Percentiles rank a stretch among this genome's conserved stretches.
These are phyloP conservation scores for Barnettozyma hawaiiensis DNA, from an alignment of 1,139 yeast species.

Conservation along the genomic window DNA sequence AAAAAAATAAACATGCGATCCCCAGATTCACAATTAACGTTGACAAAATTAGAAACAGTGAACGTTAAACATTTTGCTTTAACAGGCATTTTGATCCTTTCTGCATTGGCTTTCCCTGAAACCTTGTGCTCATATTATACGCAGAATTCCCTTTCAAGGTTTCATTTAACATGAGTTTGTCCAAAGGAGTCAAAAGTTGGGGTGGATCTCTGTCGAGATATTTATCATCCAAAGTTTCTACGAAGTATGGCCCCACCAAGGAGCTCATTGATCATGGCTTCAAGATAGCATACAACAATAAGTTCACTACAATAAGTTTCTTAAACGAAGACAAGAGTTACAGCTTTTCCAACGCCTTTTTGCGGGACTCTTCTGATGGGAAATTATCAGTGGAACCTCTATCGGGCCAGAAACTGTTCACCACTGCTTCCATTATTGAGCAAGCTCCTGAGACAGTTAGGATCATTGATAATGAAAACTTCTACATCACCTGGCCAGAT, in stretches of 20 bases:
- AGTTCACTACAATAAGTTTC: constrained; percentile 18
- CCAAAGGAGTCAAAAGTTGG: constrained; percentile 5
- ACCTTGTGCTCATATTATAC: too few species aligned
- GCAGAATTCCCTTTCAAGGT: not conserved
- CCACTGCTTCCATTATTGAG: constrained; percentile 46
- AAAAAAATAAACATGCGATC: too few species aligned
- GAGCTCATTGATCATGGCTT: constrained; percentile 5
- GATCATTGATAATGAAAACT: constrained; percentile 29
- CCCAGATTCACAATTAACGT: too few species aligned
- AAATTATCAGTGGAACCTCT: constrained; percentile 46
- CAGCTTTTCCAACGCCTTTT: constrained; percentile 48
- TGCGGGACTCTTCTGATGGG: constrained; percentile 59
- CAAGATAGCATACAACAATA: constrained; percentile 10
- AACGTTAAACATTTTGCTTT: too few species aligned
- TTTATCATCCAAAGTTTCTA: not conserved
- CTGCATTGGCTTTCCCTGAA: too few species aligned
- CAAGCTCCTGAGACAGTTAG: constrained; percentile 29
- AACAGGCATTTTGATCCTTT: too few species aligned
- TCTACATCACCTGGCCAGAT: constrained; percentile 53
- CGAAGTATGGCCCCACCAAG: not conserved
- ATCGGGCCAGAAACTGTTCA: constrained; percentile 60
- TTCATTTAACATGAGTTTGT: not conserved
- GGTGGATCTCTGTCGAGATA: constrained; percentile 3
- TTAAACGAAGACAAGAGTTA: constrained; percentile 25
- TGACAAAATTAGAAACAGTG: too few species aligned